Conservation (phyloP, 345 rosid genomes). For the Citrus australasica region DNA sequence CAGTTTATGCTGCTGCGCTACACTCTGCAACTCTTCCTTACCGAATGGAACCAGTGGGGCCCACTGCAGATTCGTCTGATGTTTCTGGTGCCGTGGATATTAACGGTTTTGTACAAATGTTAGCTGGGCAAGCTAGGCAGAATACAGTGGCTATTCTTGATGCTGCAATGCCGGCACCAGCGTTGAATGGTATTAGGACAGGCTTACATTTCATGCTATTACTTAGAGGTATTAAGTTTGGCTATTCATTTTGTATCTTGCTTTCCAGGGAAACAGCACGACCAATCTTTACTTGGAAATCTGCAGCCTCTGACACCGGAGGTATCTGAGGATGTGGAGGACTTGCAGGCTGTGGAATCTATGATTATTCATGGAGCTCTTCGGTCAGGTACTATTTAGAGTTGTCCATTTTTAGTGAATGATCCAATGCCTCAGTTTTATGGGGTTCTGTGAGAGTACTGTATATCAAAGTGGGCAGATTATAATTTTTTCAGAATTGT, state of each 20-base stretch:
- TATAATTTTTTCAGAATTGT: not conserved
- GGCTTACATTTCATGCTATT: not conserved
- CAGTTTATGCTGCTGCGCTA: constrained; percentile 82
- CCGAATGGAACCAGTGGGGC: constrained; percentile 54
- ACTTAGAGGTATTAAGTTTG: not conserved
- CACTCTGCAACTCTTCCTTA: constrained; percentile 75
- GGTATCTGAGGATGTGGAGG: constrained; percentile 56
- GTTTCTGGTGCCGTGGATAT: constrained; percentile 58
- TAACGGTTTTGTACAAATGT: constrained; percentile 47
- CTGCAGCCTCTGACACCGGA: constrained; percentile 74
- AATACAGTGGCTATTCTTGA: constrained; percentile 67
- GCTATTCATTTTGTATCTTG: constrained; percentile 9
- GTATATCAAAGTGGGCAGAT: not conserved
- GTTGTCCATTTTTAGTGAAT: not conserved
- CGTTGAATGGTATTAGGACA: constrained; percentile 39
- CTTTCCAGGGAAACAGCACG: constrained; percentile 39
- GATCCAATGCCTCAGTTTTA: not conserved
- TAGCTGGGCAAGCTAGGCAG: constrained; percentile 67
- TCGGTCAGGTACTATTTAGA: constrained; percentile 40
- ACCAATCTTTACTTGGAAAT: constrained; percentile 39
- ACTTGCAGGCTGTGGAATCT: constrained; percentile 59
- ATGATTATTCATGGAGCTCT: constrained; percentile 70
- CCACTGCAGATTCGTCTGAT: constrained; percentile 38
- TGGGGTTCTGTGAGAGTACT: not conserved
- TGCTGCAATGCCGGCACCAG: constrained; percentile 74